Percentiles rank a stretch among this genome's conserved stretches.
Conservation (phyloP, 2,329 filamentous ascomycete genomes). For the Botrytis medusae region DNA sequence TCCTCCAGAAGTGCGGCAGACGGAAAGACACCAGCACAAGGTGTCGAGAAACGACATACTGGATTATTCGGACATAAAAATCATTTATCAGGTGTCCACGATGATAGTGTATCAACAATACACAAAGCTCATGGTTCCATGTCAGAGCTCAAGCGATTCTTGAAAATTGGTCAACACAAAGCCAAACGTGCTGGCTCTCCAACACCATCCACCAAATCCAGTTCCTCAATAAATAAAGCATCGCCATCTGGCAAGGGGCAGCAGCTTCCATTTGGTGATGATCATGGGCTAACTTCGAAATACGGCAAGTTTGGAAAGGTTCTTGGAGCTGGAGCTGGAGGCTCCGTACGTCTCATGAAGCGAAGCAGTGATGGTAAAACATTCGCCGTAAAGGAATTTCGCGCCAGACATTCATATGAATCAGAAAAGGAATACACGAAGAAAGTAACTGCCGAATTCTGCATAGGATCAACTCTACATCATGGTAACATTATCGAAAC, state of each 20-base stretch:
- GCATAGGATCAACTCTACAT: slow-evolving; percentile 92
- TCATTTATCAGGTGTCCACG: slow-evolving; percentile 43
- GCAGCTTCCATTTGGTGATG: slow-evolving; percentile 87
- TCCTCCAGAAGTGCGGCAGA: slow-evolving; percentile 37
- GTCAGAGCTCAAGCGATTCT: slow-evolving; percentile 94
- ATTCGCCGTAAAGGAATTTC: slow-evolving; percentile 97
- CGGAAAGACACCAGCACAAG: slow-evolving; percentile 45
- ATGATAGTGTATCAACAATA: slow-evolving; percentile 47
- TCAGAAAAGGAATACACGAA: slow-evolving; percentile 95
- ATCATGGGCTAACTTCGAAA: slow-evolving; percentile 84
- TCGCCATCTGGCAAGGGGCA: slow-evolving; percentile 50
- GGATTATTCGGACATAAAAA: slow-evolving; percentile 50
- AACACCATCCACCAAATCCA: slow-evolving; percentile 50
- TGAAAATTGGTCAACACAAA: slow-evolving; percentile 74
- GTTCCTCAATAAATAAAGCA: slow-evolving; percentile 48
- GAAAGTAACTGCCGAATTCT: slow-evolving; percentile 97
- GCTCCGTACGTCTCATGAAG: slow-evolving; percentile 92
- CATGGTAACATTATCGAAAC: slow-evolving; percentile 99
- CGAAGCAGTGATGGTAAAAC: slow-evolving; percentile 87
- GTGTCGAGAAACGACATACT: slow-evolving; percentile 54
- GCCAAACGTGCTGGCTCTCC: slow-evolving; percentile 65
- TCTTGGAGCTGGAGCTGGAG: slow-evolving; percentile 88
- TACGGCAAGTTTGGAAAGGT: slow-evolving; percentile 97
- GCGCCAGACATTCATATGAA: slow-evolving; percentile 88
- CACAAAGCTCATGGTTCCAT: slow-evolving; percentile 74